Percentiles rank a stretch among this genome's conserved stretches.
These are phyloP conservation scores for Sclerospora graminicola DNA, from an alignment of 352 stramenopile species.

Conservation along the genomic window DNA sequence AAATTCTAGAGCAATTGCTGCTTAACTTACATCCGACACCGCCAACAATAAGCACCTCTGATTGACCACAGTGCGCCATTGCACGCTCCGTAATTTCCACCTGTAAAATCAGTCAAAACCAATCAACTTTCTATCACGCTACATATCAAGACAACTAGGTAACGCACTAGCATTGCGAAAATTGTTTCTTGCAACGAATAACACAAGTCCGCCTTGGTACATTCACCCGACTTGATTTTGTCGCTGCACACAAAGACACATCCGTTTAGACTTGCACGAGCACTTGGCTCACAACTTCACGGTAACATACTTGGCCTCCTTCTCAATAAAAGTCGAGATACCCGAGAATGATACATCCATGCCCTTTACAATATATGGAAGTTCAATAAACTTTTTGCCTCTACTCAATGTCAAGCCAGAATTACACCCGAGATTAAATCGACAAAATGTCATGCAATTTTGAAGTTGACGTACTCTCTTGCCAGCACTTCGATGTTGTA, in stretches of 20 bases:
- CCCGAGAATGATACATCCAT: constrained; percentile 99
- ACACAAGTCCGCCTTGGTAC: constrained; percentile 94
- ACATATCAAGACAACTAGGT: background rate
- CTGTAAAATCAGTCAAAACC: no score
- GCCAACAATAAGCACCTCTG: no score
- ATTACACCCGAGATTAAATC: no score
- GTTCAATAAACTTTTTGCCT: no score
- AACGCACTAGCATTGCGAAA: constrained; percentile 96
- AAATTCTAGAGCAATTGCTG: no score
- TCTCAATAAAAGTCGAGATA: constrained; percentile 95
- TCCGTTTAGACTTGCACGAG: background rate
- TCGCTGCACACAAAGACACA: constrained; percentile 24
- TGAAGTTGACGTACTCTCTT: constrained; percentile 60
- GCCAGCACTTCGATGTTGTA: constrained; percentile 99
- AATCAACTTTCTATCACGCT: no score
- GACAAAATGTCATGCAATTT: background rate
- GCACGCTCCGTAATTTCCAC: no score
- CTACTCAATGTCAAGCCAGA: no score
- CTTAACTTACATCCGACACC: no score
- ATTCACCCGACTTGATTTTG: no score
- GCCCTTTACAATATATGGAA: constrained; percentile 98
- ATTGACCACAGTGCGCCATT: no score
- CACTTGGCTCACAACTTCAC: background rate
- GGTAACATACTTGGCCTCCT: constrained; percentile 67
- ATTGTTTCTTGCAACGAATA: constrained; percentile 99